Percentiles rank a stretch among this genome's conserved stretches.
Evolutionary conservation across 352 stramenopile genomes (phyloP).

Genomic region (Phytophthora pluvialis): DNA sequence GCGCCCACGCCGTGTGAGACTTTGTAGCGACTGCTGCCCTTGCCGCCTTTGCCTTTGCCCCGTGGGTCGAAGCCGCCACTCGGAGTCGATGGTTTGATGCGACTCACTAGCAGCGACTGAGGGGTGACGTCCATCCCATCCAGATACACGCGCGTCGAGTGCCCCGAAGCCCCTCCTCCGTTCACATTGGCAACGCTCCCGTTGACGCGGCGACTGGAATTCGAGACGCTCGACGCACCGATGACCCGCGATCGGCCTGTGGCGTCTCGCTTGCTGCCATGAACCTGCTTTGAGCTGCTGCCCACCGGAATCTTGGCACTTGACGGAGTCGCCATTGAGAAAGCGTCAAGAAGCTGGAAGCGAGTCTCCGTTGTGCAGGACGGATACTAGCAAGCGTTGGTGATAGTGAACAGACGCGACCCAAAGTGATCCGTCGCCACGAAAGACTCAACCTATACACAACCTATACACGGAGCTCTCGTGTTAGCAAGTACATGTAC

Average conservation of each 20-base stretch:
- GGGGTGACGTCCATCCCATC: conserved; percentile 77
- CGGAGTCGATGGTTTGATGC: conserved; percentile 66
- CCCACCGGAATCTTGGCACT: conserved; percentile 48
- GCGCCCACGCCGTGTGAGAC: conserved; percentile 19
- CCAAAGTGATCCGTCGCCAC: too few relatives aligned
- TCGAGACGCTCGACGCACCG: conserved; percentile 67
- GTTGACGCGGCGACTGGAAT: conserved; percentile 72
- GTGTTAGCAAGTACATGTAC: too few relatives aligned
- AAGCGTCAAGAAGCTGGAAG: not conserved
- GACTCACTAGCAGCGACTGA: conserved; percentile 77
- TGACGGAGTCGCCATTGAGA: conserved; percentile 57
- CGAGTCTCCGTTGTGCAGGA: too few relatives aligned
- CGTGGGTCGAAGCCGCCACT: conserved; percentile 15
- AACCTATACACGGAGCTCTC: too few relatives aligned
- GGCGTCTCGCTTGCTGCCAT: conserved; percentile 53
- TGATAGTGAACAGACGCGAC: too few relatives aligned
- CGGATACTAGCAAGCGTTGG: too few relatives aligned
- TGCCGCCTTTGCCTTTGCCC: conserved; percentile 31
- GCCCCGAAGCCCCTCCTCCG: conserved; percentile 25
- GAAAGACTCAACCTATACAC: too few relatives aligned
- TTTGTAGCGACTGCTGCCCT: conserved; percentile 45
- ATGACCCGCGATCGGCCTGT: conserved; percentile 63
- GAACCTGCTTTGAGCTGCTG: conserved; percentile 42
- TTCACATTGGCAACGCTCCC: conserved; percentile 44
- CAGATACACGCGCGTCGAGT: conserved; percentile 67